phyloP scores from a whole-genome alignment of 208 protist species.

The Phytomonas sp. region DNA sequence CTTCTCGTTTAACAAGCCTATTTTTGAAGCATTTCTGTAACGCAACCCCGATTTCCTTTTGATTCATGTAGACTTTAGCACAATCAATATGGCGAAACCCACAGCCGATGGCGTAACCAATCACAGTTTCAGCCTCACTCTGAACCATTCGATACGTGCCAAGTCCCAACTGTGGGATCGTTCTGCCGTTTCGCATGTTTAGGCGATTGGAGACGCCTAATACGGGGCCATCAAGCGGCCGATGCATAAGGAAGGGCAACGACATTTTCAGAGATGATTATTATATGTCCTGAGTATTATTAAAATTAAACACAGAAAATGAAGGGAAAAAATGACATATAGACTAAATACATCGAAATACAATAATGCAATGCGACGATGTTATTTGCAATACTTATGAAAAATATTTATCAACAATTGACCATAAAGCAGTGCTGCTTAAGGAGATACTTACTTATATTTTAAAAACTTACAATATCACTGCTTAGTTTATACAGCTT shows the following conservation, averaged over 20 bases:
- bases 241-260: conserved; percentile 6
- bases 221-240: conserved; percentile 15
- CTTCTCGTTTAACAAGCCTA: conserved; percentile 61
- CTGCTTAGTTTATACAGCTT: background rate
- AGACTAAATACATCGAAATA: conserved; percentile 14
- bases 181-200: conserved; percentile 31
- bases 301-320: conserved; percentile 10
- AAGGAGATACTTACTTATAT: background rate
- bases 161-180: conserved; percentile 83
- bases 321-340: conserved; percentile 7
- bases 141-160: conserved; percentile 77
- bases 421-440: conserved; percentile 1
- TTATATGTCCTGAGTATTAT: conserved; percentile 12
- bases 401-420: background rate
- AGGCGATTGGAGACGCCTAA: conserved; percentile 23
- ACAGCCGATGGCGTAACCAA: conserved; percentile 60
- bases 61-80: conserved; percentile 88
- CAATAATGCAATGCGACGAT: conserved; percentile 5
- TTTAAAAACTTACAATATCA: background rate
- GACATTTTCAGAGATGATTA: conserved; percentile 7
- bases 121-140: conserved; percentile 28
- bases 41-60: conserved; percentile 79
- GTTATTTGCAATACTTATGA: conserved; percentile 2
- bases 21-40: conserved; percentile 38
- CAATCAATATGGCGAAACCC: conserved; percentile 89